phyloP scores from a whole-genome alignment of 139 green algal genomes.

The Ettlia oleoabundans region DNA sequence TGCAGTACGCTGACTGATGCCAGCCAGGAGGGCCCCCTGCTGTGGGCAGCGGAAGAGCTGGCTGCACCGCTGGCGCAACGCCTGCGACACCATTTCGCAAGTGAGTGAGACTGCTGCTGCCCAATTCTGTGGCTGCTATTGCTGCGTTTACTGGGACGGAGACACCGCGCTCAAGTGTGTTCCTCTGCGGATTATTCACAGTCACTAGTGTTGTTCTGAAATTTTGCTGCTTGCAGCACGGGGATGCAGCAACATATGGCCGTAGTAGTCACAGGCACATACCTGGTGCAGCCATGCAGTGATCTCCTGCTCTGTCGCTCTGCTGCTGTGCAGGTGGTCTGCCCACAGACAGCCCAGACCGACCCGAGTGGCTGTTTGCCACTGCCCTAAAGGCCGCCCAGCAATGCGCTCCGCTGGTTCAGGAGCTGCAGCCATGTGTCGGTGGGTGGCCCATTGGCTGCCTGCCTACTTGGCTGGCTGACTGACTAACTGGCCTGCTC shows the following conservation, averaged over 20 bases:
- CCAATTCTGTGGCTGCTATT: neutral
- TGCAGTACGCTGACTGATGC: slow-evolving; percentile 2
- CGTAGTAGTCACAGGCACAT: too few relatives aligned
- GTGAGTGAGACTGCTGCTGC: neutral
- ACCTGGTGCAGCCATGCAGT: neutral
- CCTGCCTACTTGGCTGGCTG: neutral
- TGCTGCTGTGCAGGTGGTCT: slow-evolving; percentile 22
- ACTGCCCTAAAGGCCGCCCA: slow-evolving; percentile 28
- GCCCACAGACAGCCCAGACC: slow-evolving; percentile 49
- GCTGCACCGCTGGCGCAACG: slow-evolving; percentile 23
- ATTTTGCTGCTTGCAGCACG: too few relatives aligned
- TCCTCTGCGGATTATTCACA: neutral
- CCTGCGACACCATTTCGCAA: slow-evolving; percentile 49
- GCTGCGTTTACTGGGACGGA: too few relatives aligned
- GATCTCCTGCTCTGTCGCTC: neutral
- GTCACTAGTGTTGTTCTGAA: too few relatives aligned
- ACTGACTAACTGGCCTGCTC: neutral
- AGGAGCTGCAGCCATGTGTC: slow-evolving; percentile 47
- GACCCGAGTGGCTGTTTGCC: slow-evolving; percentile 61
- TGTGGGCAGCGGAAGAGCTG: slow-evolving; percentile 57
- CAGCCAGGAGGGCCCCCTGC: slow-evolving; percentile 35
- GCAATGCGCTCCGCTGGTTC: slow-evolving; percentile 18
- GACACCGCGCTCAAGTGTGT: neutral
- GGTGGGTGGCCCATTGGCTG: neutral
- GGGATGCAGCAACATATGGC: too few relatives aligned